A percentile compares a stretch with the other conserved stretches of the same genome.
These are phyloP conservation scores for Solanum clarkiae DNA, from an alignment of 257 asterid genomes.

Conservation along the genomic window DNA sequence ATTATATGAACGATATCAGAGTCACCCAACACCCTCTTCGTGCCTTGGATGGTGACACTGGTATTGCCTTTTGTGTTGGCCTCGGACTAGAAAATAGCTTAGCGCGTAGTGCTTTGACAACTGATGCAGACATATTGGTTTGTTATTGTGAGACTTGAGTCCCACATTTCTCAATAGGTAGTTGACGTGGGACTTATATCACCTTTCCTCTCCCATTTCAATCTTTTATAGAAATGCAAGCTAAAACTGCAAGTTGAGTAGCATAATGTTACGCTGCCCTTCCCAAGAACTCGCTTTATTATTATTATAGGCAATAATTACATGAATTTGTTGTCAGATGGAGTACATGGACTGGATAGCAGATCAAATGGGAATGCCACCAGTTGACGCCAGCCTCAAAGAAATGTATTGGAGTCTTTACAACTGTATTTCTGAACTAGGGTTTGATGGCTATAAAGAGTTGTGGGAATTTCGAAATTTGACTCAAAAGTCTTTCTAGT, in stretches of 20 bases:
- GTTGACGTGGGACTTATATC: not conserved
- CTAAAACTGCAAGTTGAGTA: not conserved
- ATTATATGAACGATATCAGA: not conserved
- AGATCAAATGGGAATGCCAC: slow-evolving; percentile 25
- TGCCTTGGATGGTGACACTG: not conserved
- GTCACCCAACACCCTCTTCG: not conserved
- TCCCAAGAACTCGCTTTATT: not conserved
- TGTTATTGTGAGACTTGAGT: not conserved
- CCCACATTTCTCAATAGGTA: not conserved
- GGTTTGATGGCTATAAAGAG: not conserved
- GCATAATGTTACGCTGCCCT: not conserved
- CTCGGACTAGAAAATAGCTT: not conserved
- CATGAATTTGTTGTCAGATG: slow-evolving; percentile 13
- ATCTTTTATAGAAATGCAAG: not conserved
- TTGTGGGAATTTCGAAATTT: not conserved
- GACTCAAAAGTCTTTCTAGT: not conserved
- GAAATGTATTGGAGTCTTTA: not conserved
- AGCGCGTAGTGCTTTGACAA: not conserved
- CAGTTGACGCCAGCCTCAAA: slow-evolving; percentile 9
- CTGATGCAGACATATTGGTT: not conserved
- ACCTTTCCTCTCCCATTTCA: not conserved
- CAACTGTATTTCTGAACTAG: slow-evolving; percentile 1
- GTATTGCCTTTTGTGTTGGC: not conserved
- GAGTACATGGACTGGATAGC: slow-evolving; percentile 54
- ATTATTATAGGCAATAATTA: not conserved